Percentiles rank a stretch among this genome's conserved stretches.
phyloP scores from a whole-genome alignment of 2,329 filamentous ascomycete species.

The Emmonsiellopsis sp. region DNA sequence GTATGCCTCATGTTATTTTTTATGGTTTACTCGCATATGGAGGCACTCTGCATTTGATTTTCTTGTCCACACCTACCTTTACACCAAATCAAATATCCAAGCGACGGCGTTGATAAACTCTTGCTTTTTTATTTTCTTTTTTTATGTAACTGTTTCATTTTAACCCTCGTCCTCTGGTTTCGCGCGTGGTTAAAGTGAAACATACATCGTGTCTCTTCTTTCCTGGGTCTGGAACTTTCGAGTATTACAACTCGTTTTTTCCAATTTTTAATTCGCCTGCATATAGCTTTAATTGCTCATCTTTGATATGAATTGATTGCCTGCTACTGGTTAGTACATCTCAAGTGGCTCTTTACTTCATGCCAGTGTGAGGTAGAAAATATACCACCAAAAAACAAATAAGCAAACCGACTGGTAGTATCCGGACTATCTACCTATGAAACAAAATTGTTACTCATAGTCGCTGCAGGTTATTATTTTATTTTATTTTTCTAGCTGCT shows the following conservation, averaged over 20 bases:
- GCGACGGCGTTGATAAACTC: not conserved
- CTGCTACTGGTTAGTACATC: no score
- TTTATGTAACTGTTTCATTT: slow-evolving; percentile 1
- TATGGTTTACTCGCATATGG: not conserved
- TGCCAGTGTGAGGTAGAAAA: no score
- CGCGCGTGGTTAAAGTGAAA: no score
- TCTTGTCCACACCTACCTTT: not conserved
- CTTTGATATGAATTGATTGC: no score
- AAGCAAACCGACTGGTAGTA: no score
- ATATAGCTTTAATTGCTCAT: no score
- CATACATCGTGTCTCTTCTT: no score
- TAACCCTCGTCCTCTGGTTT: not conserved
- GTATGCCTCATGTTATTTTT: not conserved
- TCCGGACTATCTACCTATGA: not conserved
- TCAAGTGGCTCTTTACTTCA: no score
- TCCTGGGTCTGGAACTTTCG: no score
- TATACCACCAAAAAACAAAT: no score
- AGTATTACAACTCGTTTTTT: no score
- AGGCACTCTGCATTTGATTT: not conserved
- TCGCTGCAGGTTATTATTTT: not conserved
- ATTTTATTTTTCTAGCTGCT: not conserved
- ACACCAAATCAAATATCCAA: not conserved
- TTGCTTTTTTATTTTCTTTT: not conserved
- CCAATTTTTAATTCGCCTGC: no score
- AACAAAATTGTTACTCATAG: not conserved